Evolutionary conservation across 192 early-diverging fungal genomes (phyloP).

Genomic region (Anaeromyces robustus): DNA sequence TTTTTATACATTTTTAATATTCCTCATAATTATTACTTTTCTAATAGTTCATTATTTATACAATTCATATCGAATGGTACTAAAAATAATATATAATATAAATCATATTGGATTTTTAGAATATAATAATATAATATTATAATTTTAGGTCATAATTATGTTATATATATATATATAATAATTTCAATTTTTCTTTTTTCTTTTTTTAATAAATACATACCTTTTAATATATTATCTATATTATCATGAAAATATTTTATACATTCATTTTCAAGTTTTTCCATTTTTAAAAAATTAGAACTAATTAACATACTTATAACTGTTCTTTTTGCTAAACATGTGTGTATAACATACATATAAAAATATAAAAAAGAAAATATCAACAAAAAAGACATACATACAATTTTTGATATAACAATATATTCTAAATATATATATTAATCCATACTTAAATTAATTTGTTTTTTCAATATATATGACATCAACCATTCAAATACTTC

Average conservation of each 20-base stretch:
- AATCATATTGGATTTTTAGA: no score
- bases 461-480: slow-evolving; percentile 17
- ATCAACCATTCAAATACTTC: slow-evolving; percentile 43
- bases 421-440: no score
- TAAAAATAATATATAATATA: no score
- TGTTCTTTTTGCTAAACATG: slow-evolving; percentile 19
- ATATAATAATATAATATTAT: no score
- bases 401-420: no score
- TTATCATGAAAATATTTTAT: slow-evolving; percentile 25
- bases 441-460: slow-evolving; percentile 15
- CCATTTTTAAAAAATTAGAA: slow-evolving; percentile 35
- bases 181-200: no score
- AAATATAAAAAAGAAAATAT: no score
- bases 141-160: no score
- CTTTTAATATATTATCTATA: slow-evolving; percentile 25
- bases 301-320: slow-evolving; percentile 29
- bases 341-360: no score
- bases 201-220: slow-evolving; percentile 1
- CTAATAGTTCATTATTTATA: slow-evolving; percentile 13
- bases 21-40: slow-evolving; percentile 7
- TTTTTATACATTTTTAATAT: no score
- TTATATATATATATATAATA: neutral
- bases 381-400: no score
- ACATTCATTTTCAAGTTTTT: slow-evolving; percentile 19
- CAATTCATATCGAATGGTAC: slow-evolving; percentile 32